Evolutionary conservation across 306 rosid genomes (phyloP), one percentile per base, ranked within the genome.

Genomic region (Lathyrus sativus): DNA sequence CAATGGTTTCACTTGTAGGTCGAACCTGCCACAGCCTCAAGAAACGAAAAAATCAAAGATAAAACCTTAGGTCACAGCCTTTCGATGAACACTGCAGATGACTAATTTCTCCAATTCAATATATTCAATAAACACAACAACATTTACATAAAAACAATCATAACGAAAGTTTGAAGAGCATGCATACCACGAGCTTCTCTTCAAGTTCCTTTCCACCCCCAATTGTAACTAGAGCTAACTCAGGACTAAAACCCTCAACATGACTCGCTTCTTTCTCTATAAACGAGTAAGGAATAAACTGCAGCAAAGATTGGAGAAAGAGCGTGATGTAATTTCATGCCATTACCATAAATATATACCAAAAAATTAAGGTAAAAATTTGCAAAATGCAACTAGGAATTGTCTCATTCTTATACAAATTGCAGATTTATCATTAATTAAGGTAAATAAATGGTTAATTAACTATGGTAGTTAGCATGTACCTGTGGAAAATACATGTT

Each of bases 131-230:
- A 70, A 19, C 12, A 38, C 38, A 3, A 42, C 54, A 24, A 66
- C 10, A 14, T 4, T 41, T 44, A 12, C 55, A 50, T 3, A 3
- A 59, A 65, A 71, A 55, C 11, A 54, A 64, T 18, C 5, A 33
- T 14, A 26, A 11, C 14, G 62, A 37, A 35, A 6, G 35, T 13
- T 55, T 26, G 39, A 70, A 68, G 66, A 68, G 63, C 43, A 72
- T 56, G 67, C 82, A 29, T 78, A 93, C 98, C 91, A 86, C 99
- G 70, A 93, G 97, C 53, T 90, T 93, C 80, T 93, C 99, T 84
- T 93, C 99, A 72, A 93, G 96, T 75, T 93, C 97, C 81, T 93
- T 88, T 79, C 98, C 98, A 68, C 98, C 97, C 42, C 98, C 98
- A 44, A 93, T 78, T 14, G 98, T 93, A 73, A 93, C 98, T 12